A percentile compares a stretch with the other conserved stretches of the same genome.
These are phyloP conservation scores for Pseudoturritis turrita DNA, from an alignment of 345 rosid species.

Conservation along the genomic window DNA sequence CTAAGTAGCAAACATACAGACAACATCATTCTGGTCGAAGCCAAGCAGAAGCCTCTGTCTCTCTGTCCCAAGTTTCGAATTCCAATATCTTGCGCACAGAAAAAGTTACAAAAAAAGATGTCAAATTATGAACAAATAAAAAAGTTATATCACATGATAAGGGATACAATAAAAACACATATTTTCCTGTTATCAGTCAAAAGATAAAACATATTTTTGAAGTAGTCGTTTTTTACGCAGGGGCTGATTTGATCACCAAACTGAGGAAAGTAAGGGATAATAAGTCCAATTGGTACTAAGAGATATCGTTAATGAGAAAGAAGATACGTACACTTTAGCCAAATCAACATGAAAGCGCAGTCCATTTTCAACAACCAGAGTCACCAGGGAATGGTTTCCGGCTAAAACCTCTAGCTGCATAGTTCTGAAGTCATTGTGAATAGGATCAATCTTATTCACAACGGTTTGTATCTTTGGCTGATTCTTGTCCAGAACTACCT, in stretches of 20 bases:
- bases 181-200: background rate
- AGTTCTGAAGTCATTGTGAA: slow-evolving; percentile 70
- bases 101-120: background rate
- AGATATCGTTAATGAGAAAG: background rate
- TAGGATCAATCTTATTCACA: slow-evolving; percentile 77
- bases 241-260: background rate
- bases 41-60: slow-evolving; percentile 71
- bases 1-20: slow-evolving; percentile 58
- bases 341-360: slow-evolving; percentile 81
- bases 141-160: background rate
- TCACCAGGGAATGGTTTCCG: slow-evolving; percentile 85
- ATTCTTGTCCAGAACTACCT: slow-evolving; percentile 88
- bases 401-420: slow-evolving; percentile 96
- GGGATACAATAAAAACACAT: background rate
- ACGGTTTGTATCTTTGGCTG: slow-evolving; percentile 88
- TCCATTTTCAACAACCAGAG: slow-evolving; percentile 86
- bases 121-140: slow-evolving; percentile 3
- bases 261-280: background rate
- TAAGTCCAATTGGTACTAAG: background rate
- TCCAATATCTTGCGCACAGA: slow-evolving; percentile 75
- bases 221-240: background rate
- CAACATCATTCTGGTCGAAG: slow-evolving; percentile 61
- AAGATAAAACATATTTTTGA: background rate
- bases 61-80: slow-evolving; percentile 84
- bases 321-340: slow-evolving; percentile 61